Conservation (phyloP, 129 eudicot species). For the Daucus carota region DNA sequence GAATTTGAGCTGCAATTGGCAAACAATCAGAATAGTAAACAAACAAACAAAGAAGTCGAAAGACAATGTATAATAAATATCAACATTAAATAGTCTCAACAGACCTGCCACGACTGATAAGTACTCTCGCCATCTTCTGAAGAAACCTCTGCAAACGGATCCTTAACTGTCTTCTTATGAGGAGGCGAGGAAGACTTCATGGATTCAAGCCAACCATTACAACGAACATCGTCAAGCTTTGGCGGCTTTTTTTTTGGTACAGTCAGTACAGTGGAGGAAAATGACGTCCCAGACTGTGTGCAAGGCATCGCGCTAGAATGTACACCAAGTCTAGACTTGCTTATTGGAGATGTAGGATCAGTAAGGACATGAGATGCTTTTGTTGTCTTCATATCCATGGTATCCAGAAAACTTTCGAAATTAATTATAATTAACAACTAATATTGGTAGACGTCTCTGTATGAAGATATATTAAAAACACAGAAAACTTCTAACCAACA, state of each 20-base stretch:
- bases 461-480: not conserved
- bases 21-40: conserved; percentile 7
- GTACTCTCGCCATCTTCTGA: conserved; percentile 56
- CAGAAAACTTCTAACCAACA: conserved; percentile 34
- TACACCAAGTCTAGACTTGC: conserved; percentile 61
- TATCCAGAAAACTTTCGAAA: conserved; percentile 8
- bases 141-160: conserved; percentile 38
- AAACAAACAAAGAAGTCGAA: not conserved
- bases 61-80: not conserved
- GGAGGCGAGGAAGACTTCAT: conserved; percentile 92
- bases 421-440: not conserved
- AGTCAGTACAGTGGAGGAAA: conserved; percentile 28
- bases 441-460: not conserved
- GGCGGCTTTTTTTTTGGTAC: conserved; percentile 61
- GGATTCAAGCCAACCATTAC: conserved; percentile 88
- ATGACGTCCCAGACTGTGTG: conserved; percentile 56
- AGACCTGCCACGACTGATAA: conserved; percentile 77
- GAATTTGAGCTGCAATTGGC: conserved; percentile 40
- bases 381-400: conserved; percentile 60
- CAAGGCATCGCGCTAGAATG: conserved; percentile 38
- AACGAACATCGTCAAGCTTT: conserved; percentile 69
- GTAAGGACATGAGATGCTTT: conserved; percentile 59
- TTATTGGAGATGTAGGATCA: conserved; percentile 52
- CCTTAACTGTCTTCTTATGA: conserved; percentile 56
- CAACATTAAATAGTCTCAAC: not conserved